Base-by-base conservation (phyloP, 805 yeast genomes). In the Candida corydali region DNA sequence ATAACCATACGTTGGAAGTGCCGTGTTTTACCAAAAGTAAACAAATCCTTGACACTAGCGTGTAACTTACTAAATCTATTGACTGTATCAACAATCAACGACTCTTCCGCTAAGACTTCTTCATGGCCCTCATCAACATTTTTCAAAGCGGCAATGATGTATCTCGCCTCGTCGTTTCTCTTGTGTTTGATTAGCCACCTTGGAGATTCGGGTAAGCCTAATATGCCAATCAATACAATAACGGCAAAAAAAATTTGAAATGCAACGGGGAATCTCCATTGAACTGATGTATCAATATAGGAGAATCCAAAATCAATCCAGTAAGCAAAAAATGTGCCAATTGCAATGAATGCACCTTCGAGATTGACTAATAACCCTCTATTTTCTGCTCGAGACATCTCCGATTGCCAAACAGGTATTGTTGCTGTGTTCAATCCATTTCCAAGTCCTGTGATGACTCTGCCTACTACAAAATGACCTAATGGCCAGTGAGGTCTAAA, bases 381-480 rank as follows among this genome's bases (percentile, higher is more conserved):
- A 47, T 55, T 62, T 51, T 59, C 67, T 29, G 67, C 70, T 45
- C 57, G 57, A 24, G 73, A 66, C 64, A 63, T 61, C 51, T 61
- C 72, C 8, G 70, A 67, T 52, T 64, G 73, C 72, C 69, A 69
- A 36, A 63, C 69, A 24, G 73, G 73, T 38, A 67, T 63, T 36
- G 69, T 60, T 37, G 72, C 69, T 29, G 72, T 62, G 50, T 65
- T 59, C 42, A 64, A 45, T 38, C 65, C 69, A 42, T 61, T 64
- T 51, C 72, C 69, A 28, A 65, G 41, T 46, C 67, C 69, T 32
- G 78, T 71, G 17, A 76, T 55, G 36, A 73, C 70, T 49, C 79
- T 60, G 10, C 78, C 78, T 43, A 81, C 61, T 36, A 85, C 78
- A 42, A 86, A 79, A 55, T 82, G 91, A 28, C 85, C 89, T 41